Evolutionary conservation across 176 grass and related monocot genomes (phyloP).

Genomic region (Luzula sylvatica): DNA sequence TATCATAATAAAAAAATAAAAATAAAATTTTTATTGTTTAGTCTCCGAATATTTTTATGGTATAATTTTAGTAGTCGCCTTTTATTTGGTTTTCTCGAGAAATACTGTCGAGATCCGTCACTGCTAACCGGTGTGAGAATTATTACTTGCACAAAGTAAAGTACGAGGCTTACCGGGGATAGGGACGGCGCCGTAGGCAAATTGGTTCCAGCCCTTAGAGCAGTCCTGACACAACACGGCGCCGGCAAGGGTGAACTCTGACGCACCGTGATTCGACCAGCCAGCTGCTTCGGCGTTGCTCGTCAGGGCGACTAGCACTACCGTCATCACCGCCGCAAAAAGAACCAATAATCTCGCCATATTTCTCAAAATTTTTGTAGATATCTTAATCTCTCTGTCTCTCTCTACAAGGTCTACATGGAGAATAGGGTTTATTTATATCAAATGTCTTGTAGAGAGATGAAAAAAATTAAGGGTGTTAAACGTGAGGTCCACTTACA

Average conservation of each 20-base stretch:
- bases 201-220: slow-evolving; percentile 60
- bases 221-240: slow-evolving; percentile 85
- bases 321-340: not conserved
- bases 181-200: slow-evolving; percentile 39
- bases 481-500: slow-evolving; percentile 12
- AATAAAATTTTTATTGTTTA: too few relatives aligned
- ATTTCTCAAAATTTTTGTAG: slow-evolving; percentile 16
- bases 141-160: too few relatives aligned
- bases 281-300: slow-evolving; percentile 11
- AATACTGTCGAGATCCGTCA: too few relatives aligned
- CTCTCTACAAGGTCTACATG: not conserved
- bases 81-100: too few relatives aligned
- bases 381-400: not conserved
- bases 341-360: slow-evolving; percentile 7
- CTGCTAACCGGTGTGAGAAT: too few relatives aligned
- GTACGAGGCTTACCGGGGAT: slow-evolving; percentile 25
- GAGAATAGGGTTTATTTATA: not conserved
- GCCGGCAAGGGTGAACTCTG: slow-evolving; percentile 45
- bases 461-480: not conserved
- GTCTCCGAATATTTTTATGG: too few relatives aligned
- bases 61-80: too few relatives aligned
- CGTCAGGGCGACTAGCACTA: not conserved
- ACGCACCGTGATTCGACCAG: not conserved
- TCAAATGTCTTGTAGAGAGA: not conserved
- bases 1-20: too few relatives aligned